A percentile compares a stretch with the other conserved stretches of the same genome.
phyloP scores from a whole-genome alignment of 2,329 filamentous ascomycete genomes.

The Rhytidhysteron rufulum region DNA sequence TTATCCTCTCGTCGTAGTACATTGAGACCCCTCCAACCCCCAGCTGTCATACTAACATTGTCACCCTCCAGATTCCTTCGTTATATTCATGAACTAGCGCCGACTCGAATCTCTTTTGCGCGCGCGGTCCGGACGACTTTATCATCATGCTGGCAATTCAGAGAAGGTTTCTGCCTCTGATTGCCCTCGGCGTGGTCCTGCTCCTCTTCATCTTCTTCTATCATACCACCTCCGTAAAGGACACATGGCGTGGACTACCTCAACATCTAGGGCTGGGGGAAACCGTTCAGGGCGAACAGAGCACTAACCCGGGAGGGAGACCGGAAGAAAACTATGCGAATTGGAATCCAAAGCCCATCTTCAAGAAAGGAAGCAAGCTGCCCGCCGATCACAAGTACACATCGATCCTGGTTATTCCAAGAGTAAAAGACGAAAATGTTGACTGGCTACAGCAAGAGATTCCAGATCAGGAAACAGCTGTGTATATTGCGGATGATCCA shows the following conservation, averaged over 20 bases:
- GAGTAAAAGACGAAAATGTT: conserved; percentile 49
- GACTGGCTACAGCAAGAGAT: conserved; percentile 54
- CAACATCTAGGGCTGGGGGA: conserved; percentile 41
- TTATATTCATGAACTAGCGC: not conserved
- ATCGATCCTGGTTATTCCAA: conserved; percentile 52
- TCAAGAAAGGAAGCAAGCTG: conserved; percentile 26
- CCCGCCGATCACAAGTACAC: conserved; percentile 50
- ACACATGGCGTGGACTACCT: conserved; percentile 36
- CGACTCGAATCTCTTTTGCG: no score
- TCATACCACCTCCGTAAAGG: conserved; percentile 25
- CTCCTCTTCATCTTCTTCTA: conserved; percentile 39
- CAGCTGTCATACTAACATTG: no score
- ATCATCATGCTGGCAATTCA: conserved; percentile 7
- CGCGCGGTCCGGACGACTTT: no score
- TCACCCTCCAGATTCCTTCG: no score
- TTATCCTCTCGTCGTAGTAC: no score
- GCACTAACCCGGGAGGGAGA: conserved; percentile 3
- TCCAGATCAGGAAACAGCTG: conserved; percentile 43
- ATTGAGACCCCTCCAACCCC: no score
- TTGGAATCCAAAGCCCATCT: conserved; percentile 35
- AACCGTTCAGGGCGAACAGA: conserved; percentile 16
- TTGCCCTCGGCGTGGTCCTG: conserved; percentile 23
- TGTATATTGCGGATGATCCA: conserved; percentile 53
- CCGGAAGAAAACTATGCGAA: conserved; percentile 28
- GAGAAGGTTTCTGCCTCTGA: conserved; percentile 25